Evolutionary conservation across 2,329 filamentous ascomycete genomes (phyloP), one percentile per base, ranked within the genome.

Genomic region (Ceratocystis colombiana): DNA sequence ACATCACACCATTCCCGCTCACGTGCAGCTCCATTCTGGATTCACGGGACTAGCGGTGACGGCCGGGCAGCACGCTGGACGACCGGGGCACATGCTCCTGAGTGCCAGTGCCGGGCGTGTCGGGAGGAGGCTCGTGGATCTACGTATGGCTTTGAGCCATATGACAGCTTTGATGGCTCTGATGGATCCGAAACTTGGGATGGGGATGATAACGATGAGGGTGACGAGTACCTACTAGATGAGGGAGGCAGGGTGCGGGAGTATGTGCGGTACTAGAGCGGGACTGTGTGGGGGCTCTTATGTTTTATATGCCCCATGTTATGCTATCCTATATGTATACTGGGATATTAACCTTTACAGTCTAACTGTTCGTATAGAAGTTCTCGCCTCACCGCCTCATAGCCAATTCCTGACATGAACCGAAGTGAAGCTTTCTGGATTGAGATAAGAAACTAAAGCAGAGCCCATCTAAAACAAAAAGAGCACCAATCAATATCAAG

Each of bases 161-260:
- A 62, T 30, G 28, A 55, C n/a, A 22, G 55, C 15, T 28, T 53
- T 25, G 48, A 25, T 12, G 17, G n/a, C n/a, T n/a, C n/a, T 48
- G 45, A 7, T 48, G 45, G 45, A 6, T 20, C 20, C 20, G 46
- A 20, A 20, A 5, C 20, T 20, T 48, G 37, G 37, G 37, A 41
- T 41, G 37, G 37, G 8, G 37, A 41, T 41, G 37, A 12, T 12
- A 41, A 41, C 10, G 37, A 48, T 20, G 48, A n/a, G 20, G 25
- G 4, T 53, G 48, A 53, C 8, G 22, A 12, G 48, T 46, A 55
- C 25, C 70, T 44, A 7, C 44, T 65, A 15, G n/a, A 61, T n/a
- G 55, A 65, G 4, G 64, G 55, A 22, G 15, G 22, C 12, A 22
- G 55, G 33, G 64, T 50, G 17, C 37, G 64, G 20, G 55, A 61